Evolutionary conservation across 768 basidiomycete species (phyloP), one percentile per base, ranked within the genome.

Genomic region (Lactarius pseudohatsudake): DNA sequence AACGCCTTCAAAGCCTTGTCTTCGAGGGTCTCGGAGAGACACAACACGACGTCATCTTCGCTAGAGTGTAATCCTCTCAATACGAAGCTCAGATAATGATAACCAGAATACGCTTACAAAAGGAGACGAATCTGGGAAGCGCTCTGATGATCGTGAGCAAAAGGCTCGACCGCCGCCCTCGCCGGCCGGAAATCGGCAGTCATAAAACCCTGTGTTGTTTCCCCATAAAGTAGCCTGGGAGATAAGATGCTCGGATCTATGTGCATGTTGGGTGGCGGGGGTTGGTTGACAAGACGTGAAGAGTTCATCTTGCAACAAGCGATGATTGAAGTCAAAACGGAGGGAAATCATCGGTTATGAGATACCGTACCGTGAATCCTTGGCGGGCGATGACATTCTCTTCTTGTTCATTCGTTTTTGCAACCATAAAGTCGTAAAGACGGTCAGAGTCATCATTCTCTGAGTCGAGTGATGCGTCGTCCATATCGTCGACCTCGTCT

Each of bases 331-430:
- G 26, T 57, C 47, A 43, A 22, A 28, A 8, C 1, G 1, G 36
- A 38, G 38, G 55, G 45, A 36, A 16, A 15, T 0, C 38, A 16
- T 16, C 5, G 38, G 38, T 40, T 15, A 40, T 40, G 38, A 22
- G 45, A 30, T 3, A 56, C n/a, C 56, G 76, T 71, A 85, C 86
- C 69, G 72, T 76, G 67, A 86, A 85, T 0, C 85, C 85, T 2
- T 75, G 73, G 20, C 76, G 76, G 9, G 76, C 72, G 4, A 73
- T 70, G 5, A 85, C 83, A 5, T 78, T 76, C 69, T 86, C 86
- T 61, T 84, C 84, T 69, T 86, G 83, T 50, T 86, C 84, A n/a
- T 79, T 79, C 5, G 82, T 85, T 72, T 86, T 84, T 0, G 79
- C 74, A 1, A 87, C 86, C 60, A 82, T 81, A 58, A 84, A 87